Evolutionary conservation across 352 stramenopile genomes (phyloP), one percentile per base, ranked within the genome.

Genomic region (Halophytophthora polymorphica): DNA sequence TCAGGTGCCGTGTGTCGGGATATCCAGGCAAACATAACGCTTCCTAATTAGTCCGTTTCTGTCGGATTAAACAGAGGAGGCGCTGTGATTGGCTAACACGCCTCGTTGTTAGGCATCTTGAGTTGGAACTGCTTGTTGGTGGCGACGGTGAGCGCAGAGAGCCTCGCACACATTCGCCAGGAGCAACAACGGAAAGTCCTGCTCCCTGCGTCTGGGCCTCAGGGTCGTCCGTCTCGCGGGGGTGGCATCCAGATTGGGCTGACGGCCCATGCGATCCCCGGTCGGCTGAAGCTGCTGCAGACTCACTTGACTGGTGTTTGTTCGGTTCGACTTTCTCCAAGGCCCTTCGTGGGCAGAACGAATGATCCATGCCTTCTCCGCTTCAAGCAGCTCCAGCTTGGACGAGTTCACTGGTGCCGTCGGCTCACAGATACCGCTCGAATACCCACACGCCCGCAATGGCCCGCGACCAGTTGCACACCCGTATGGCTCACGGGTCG

Each of bases 161-260:
- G 56, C 66, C 54, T 72, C 64, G 41, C 64, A 69, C 25, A 68
- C 58, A 47, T 67, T 69, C 12, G 64, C 64, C 22, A 72, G 25
- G 19, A 72, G 58, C 3, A 69, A 41, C 39, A 72, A 18, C 31
- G 64, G 54, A 44, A 64, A 71, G 11, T 71, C 58, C 3, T 35
- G 38, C 29, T 67, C 63, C 6, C 64, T 36, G 18, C 42, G 53
- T 25, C 10, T 14, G 15, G 62, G 18, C 3, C 64, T 53, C 41
- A 62, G 34, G 7, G 45, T 45, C 8, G 45, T 34, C 14, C 57
- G 25, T 25, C 54, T 21, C 6, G 33, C 50, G 8, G 35, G 28
- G 6, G 7, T 50, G 45, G 22, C 56, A 42, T 47, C 47, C 22
- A 25, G 22, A 14, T 46, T 52, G 12, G 39, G 25, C 11, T 60